Evolutionary conservation across 495 filamentous ascomycete species (phyloP).

Genomic region (Tetracladium setigerum): DNA sequence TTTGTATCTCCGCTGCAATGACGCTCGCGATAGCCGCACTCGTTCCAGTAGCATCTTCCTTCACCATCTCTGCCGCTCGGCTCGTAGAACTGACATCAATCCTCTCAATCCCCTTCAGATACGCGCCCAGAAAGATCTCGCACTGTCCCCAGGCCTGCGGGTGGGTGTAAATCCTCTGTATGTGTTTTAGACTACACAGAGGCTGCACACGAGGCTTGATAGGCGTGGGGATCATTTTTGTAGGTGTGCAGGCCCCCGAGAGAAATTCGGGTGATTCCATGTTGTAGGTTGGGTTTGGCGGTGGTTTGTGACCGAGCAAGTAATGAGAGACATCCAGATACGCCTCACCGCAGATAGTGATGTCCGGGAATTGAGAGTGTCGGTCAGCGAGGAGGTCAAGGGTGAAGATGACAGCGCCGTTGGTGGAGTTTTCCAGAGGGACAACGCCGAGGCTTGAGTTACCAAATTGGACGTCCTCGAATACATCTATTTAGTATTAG

Average conservation of each 20-base stretch:
- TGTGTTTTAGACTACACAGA: constrained; percentile 32
- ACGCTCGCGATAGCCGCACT: constrained; percentile 71
- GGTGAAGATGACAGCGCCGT: constrained; percentile 82
- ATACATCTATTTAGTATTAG: constrained; percentile 54
- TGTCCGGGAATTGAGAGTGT: constrained; percentile 45
- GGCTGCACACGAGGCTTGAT: constrained; percentile 26
- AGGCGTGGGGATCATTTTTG: constrained; percentile 15
- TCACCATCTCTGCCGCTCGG: constrained; percentile 70
- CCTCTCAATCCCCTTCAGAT: constrained; percentile 63
- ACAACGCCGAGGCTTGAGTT: constrained; percentile 66
- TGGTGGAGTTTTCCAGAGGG: constrained; percentile 93
- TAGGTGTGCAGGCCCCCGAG: constrained; percentile 18
- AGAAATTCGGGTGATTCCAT: constrained; percentile 11
- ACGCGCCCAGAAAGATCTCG: constrained; percentile 55
- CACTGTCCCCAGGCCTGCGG: constrained; percentile 95
- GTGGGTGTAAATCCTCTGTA: constrained; percentile 72
- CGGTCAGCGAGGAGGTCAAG: constrained; percentile 83
- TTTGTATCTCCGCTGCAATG: constrained; percentile 59
- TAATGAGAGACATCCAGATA: constrained; percentile 85
- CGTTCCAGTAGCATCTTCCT: constrained; percentile 44
- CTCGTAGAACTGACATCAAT: constrained; percentile 84
- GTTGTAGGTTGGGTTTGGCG: not conserved
- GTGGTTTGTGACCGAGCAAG: constrained; percentile 47
- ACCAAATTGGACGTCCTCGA: constrained; percentile 63
- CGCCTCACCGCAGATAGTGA: constrained; percentile 68